Percentiles rank a stretch among this genome's conserved stretches.
phyloP scores from a whole-genome alignment of 805 yeast genomes.

The Kluyveromyces nonfermentans region DNA sequence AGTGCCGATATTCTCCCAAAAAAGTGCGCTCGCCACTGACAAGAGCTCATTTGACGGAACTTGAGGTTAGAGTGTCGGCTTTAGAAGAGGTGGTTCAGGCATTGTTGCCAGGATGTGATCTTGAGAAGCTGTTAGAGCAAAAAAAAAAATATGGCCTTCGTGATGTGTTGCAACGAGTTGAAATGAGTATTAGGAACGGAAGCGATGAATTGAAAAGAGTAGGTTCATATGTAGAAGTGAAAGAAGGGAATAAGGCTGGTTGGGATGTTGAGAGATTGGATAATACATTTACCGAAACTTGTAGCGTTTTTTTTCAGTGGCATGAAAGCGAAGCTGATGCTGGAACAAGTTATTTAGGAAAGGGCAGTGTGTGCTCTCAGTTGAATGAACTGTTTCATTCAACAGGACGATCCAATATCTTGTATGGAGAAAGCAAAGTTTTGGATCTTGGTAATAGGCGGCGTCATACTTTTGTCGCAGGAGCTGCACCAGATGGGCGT shows the following conservation, averaged over 20 bases:
- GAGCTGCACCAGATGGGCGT: constrained; percentile 25
- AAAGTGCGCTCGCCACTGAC: constrained; percentile 74
- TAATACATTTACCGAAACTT: constrained; percentile 4
- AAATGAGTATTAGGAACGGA: not conserved
- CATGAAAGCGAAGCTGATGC: not conserved
- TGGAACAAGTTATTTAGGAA: not conserved
- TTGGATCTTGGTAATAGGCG: not conserved
- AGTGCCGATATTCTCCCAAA: constrained; percentile 70
- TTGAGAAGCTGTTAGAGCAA: constrained; percentile 32
- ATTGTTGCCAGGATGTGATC: constrained; percentile 38
- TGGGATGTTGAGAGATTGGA: too few species aligned
- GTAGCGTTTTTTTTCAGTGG: constrained; percentile 2
- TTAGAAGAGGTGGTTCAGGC: constrained; percentile 37
- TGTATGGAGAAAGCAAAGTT: not conserved
- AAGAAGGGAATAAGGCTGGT: too few species aligned
- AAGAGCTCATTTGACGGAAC: constrained; percentile 67
- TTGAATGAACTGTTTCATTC: not conserved
- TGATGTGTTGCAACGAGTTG: not conserved
- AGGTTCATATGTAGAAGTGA: not conserved
- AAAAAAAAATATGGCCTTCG: not conserved
- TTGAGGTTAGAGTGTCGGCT: constrained; percentile 47
- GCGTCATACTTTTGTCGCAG: constrained; percentile 4
- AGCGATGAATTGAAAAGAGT: not conserved
- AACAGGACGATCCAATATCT: too few species aligned
- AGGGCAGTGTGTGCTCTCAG: not conserved